Percentiles rank a stretch among this genome's conserved stretches.
These are phyloP conservation scores for Purpureocillium lavendulum DNA, from an alignment of 2,329 filamentous ascomycete genomes.

Conservation along the genomic window DNA sequence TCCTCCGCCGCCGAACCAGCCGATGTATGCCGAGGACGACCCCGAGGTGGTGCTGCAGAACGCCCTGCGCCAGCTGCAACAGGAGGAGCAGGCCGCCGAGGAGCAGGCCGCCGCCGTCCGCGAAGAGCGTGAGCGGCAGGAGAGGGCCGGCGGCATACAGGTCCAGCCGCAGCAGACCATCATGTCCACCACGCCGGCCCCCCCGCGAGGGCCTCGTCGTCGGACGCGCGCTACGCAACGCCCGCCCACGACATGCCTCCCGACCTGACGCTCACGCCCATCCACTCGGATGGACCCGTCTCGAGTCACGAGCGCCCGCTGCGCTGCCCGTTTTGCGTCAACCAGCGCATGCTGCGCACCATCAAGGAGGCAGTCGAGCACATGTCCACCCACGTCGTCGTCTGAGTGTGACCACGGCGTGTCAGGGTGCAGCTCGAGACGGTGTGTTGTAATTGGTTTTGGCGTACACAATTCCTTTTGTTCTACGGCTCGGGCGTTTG, in stretches of 20 bases:
- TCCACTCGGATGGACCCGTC: conserved; percentile 39
- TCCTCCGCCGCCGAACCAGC: conserved; percentile 22
- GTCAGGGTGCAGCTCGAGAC: no score
- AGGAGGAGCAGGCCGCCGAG: conserved; percentile 50
- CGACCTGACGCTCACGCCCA: conserved; percentile 46
- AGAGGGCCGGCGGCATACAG: conserved; percentile 21
- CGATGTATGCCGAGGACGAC: conserved; percentile 42
- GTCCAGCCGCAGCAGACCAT: conserved; percentile 18
- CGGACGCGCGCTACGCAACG: conserved; percentile 23
- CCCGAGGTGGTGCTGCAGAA: conserved; percentile 51
- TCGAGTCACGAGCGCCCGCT: conserved; percentile 39
- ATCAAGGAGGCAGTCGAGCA: conserved; percentile 57
- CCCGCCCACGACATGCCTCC: conserved; percentile 25
- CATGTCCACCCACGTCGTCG: conserved; percentile 52
- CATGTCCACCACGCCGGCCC: conserved; percentile 16
- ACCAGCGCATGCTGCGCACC: conserved; percentile 50
- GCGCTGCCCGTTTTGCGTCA: conserved; percentile 53
- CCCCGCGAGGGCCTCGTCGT: conserved; percentile 17
- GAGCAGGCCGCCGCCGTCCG: conserved; percentile 46
- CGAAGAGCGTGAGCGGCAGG: conserved; percentile 42
- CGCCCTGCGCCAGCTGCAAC: conserved; percentile 48
- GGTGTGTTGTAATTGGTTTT: no score
- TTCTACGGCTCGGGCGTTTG: no score
- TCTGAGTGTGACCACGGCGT: no score
- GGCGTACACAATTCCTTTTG: background rate